These are phyloP conservation scores for Penicillium sp. DNA, from an alignment of 2,329 filamentous ascomycete genomes.

Conservation along the genomic window DNA sequence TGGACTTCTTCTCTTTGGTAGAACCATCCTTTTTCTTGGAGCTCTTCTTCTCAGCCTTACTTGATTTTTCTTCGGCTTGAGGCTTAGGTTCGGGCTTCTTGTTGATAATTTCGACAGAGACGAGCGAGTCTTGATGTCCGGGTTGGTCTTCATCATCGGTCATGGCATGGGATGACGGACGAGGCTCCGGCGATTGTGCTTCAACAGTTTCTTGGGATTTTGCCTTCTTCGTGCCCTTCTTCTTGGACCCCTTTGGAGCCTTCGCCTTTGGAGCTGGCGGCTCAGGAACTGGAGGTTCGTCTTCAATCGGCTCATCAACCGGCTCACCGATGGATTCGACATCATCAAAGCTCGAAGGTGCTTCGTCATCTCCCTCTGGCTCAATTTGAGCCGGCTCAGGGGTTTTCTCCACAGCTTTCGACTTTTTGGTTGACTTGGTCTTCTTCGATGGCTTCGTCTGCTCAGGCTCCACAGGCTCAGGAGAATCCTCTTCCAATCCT, in stretches of 20 bases:
- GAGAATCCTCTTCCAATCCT: slow-evolving; percentile 60
- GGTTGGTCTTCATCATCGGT: slow-evolving; percentile 5
- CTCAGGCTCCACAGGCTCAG: slow-evolving; percentile 46
- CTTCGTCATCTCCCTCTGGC: slow-evolving; percentile 10
- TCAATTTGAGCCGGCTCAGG: slow-evolving; percentile 7
- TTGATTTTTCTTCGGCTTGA: slow-evolving; percentile 30
- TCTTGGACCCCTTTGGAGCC: slow-evolving; percentile 20
- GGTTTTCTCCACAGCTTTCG: slow-evolving; percentile 21
- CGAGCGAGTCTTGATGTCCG: slow-evolving; percentile 29
- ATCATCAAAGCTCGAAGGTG: slow-evolving; percentile 1
- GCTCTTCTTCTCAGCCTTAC: slow-evolving; percentile 28
- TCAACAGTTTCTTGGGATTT: slow-evolving; percentile 21
- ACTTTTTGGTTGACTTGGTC: slow-evolving; percentile 32
- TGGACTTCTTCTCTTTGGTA: slow-evolving; percentile 23
- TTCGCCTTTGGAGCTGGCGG: slow-evolving; percentile 21
- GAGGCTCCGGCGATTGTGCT: slow-evolving; percentile 5
- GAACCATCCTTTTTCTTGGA: slow-evolving; percentile 29
- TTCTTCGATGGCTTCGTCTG: slow-evolving; percentile 28
- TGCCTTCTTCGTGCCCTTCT: slow-evolving; percentile 24
- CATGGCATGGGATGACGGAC: slow-evolving; percentile 3
- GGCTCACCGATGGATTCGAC: not conserved
- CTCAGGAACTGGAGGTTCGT: slow-evolving; percentile 15
- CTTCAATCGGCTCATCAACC: not conserved
- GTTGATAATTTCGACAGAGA: slow-evolving; percentile 32
- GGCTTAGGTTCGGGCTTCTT: slow-evolving; percentile 28